Percentiles rank a stretch among this genome's conserved stretches.
Conservation (phyloP, 1,284 basidiomycete genomes). For the Apiotrichum akiyoshidainum region DNA sequence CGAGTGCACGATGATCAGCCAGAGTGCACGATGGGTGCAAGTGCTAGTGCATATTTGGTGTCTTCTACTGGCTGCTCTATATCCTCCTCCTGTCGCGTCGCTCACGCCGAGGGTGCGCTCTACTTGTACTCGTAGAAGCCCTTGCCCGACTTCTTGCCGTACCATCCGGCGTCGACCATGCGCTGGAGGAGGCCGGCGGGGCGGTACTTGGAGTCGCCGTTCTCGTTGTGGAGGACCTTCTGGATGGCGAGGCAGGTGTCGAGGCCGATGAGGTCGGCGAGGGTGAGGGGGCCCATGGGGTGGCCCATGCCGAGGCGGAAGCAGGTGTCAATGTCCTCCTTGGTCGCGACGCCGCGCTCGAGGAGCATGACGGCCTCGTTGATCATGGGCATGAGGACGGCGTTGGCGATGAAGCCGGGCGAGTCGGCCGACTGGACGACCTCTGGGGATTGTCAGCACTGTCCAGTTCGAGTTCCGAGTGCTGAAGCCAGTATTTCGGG, state of each 20-base stretch:
- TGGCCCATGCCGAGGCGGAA: conserved; percentile 92
- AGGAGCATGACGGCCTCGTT: conserved; percentile 84
- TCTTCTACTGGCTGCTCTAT: too few species aligned
- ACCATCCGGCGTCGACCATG: conserved; percentile 96
- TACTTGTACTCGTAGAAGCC: conserved; percentile 72
- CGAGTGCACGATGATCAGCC: too few species aligned
- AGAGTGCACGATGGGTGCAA: too few species aligned
- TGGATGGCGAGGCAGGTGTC: conserved; percentile 89
- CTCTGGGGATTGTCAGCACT: conserved; percentile 55
- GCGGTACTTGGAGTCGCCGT: conserved; percentile 94
- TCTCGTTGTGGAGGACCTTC: conserved; percentile 80
- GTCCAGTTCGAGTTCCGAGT: neutral
- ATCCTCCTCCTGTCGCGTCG: too few species aligned
- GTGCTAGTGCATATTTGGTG: too few species aligned
- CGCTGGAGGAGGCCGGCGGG: conserved; percentile 82
- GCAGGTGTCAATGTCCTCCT: conserved; percentile 93
- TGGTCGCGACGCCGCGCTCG: conserved; percentile 84
- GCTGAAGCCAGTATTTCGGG: too few species aligned
- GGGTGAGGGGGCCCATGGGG: conserved; percentile 87
- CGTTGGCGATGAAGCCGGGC: conserved; percentile 64
- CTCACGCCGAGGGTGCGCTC: neutral
- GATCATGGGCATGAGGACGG: conserved; percentile 53
- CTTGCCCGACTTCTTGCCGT: conserved; percentile 69
- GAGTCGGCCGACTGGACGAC: conserved; percentile 83
- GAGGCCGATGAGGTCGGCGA: conserved; percentile 86